A percentile compares a stretch with the other conserved stretches of the same genome.
phyloP scores from a whole-genome alignment of 2,329 filamentous ascomycete genomes.

The Pseudogymnoascus sp. region DNA sequence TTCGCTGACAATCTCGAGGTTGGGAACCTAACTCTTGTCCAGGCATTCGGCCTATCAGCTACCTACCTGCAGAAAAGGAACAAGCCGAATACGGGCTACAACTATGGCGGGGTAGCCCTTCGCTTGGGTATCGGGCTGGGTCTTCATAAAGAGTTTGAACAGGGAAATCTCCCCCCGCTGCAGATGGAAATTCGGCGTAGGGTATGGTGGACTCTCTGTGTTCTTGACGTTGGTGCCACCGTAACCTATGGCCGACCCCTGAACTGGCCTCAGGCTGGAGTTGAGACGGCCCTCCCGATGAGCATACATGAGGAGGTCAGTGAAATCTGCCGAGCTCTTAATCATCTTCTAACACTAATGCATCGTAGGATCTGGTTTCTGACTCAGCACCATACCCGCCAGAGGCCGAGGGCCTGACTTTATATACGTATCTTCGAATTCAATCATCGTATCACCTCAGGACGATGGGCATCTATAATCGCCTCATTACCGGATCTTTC shows the following conservation, averaged over 20 bases:
- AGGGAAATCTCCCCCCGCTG: constrained; percentile 14
- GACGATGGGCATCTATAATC: constrained; percentile 7
- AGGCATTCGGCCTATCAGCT: constrained; percentile 35
- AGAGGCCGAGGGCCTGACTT: constrained; percentile 5
- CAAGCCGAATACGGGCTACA: constrained; percentile 42
- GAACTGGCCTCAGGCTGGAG: constrained; percentile 13
- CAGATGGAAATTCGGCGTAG: constrained; percentile 16
- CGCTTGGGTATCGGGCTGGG: constrained; percentile 63
- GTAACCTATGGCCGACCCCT: constrained; percentile 17
- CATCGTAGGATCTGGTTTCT: neutral
- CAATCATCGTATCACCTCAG: constrained; percentile 10
- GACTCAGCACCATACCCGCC: neutral
- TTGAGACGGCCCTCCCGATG: constrained; percentile 14
- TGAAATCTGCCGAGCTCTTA: neutral
- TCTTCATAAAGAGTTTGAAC: constrained; percentile 29
- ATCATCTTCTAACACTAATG: neutral
- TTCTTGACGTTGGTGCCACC: constrained; percentile 17
- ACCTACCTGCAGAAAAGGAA: constrained; percentile 44
- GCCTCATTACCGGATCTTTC: constrained; percentile 8
- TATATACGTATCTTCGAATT: constrained; percentile 9
- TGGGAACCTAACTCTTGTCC: constrained; percentile 37
- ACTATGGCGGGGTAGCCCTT: constrained; percentile 87
- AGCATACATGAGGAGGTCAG: constrained; percentile 16
- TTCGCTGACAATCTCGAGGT: constrained; percentile 36
- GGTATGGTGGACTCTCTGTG: constrained; percentile 16